Base-by-base conservation (phyloP, 805 yeast genomes). In the Priceomyces medius region DNA sequence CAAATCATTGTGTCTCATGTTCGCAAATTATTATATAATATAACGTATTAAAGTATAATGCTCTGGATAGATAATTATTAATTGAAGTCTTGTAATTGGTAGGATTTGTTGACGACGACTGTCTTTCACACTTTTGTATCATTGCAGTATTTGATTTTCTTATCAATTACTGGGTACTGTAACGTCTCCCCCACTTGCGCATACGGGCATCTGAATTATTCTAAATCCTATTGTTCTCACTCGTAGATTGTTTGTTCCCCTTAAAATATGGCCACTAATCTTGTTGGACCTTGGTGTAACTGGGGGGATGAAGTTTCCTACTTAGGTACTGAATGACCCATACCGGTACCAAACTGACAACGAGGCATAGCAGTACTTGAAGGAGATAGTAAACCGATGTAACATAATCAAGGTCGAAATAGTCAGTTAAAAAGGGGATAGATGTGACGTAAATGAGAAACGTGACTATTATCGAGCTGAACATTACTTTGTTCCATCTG, bases 221-320 rank as follows among this genome's bases (percentile, higher is more conserved):
- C n/a, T n/a, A n/a, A n/a, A 8, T 6, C 8, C 14, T n/a, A 33
- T 12, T 33, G 27, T 33, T 13, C 20, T 20, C 7, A 9, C 16
- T 14, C 41, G 31, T 40, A 20, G 16, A 31, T 29, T 35, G 13
- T 42, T 20, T 28, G n/a, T 20, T 33, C 35, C 39, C 19, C 23
- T 34, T 34, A 21, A n/a, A n/a, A n/a, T n/a, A n/a, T n/a, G n/a
- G n/a, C 24, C 9, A 5, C 39, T 48, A 81, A 41, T 77, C 83
- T 46, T 86, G 93, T 61, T 90, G 98, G 31, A 93, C 98, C 62
- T 93, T 93, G 7, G 97, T 97, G 61, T 93, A 93, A 56, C 88
- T 88, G 23, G 99, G 99, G 3, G 99, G 98, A 51, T 89, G 79
- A 42, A 93, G 62, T 46, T 72, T 80, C 48, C 96, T 76, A 56